These are phyloP conservation scores for Tulasnella sp. DNA, from an alignment of 768 basidiomycete genomes.

Conservation along the genomic window DNA sequence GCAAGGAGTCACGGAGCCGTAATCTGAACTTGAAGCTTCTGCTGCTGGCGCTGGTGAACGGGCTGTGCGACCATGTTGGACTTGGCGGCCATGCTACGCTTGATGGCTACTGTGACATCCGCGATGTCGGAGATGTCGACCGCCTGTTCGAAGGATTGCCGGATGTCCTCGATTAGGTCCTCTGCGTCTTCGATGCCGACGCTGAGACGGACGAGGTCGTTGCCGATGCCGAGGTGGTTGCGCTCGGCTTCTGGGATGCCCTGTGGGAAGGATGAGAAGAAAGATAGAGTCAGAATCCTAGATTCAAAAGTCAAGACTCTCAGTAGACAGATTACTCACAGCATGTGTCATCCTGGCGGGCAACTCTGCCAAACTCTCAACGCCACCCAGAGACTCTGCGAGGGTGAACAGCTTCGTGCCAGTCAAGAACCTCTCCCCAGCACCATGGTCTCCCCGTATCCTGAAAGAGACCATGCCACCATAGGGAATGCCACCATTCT, in stretches of 20 bases:
- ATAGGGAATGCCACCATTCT: slow-evolving; percentile 59
- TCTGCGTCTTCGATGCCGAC: slow-evolving; percentile 84
- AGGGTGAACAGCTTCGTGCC: slow-evolving; percentile 58
- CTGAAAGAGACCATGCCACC: slow-evolving; percentile 81
- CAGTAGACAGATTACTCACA: slow-evolving; percentile 19
- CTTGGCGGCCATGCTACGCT: background rate
- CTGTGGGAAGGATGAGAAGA: slow-evolving; percentile 13
- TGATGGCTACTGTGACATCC: too few relatives aligned
- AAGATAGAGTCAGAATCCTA: background rate
- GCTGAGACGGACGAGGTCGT: slow-evolving; percentile 63
- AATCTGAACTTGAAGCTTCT: too few relatives aligned
- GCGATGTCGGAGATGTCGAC: slow-evolving; percentile 1
- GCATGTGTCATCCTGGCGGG: slow-evolving; percentile 87
- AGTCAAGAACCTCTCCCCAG: slow-evolving; percentile 58
- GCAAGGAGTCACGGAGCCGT: too few relatives aligned
- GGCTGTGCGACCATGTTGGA: background rate
- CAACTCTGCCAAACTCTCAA: slow-evolving; percentile 82
- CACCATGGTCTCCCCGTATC: slow-evolving; percentile 35
- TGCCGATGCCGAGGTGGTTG: slow-evolving; percentile 59
- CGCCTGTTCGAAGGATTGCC: slow-evolving; percentile 47
- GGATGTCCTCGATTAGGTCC: slow-evolving; percentile 65
- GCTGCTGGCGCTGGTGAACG: too few relatives aligned
- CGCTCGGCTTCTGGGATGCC: slow-evolving; percentile 53
- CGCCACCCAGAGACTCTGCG: slow-evolving; percentile 84
- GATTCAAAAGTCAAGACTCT: background rate